Evolutionary conservation across 352 stramenopile species (phyloP), one percentile per base, ranked within the genome.

Genomic region (Thraustochytrium striatum): DNA sequence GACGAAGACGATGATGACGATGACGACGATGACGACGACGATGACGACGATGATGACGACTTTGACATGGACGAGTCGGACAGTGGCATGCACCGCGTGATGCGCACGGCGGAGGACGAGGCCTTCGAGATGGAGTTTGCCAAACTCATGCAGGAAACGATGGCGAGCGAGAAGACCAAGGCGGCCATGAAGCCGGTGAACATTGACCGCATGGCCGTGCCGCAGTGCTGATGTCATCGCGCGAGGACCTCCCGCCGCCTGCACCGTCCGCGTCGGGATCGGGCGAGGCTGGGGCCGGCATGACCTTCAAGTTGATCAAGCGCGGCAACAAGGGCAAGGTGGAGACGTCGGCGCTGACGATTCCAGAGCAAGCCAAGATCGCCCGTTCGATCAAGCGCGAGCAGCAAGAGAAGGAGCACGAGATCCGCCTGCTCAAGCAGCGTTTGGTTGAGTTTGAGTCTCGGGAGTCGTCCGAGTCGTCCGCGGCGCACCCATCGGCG

Each of bases 291-390:
- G 82, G 84, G 53, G 89, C 88, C 7, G 89, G 93, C 9, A 85
- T 93, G 33, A 28, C 44, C 9, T 93, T 93, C 65, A 88, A 89
- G 1, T 89, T 94, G 83, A 69, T 94, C 16, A 90, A 88, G 50
- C 88, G 90, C 44, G 89, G 90, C 30, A 92, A 92, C 85, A 94
- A 94, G 81, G 90, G 90, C 79, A 94, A 94, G 70, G 87, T 93
- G 57, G 90, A 93, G 39, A 88, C 90, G 0, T 87, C 88, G 2
- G 83, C 90, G 30, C 72, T 94, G 35, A 13, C n/a, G 32, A 16
- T 75, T 5, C 65, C 65, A 9, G 50, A 38, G 25, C 19, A 72
- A 19, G 32, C 44, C 11, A 38, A 30, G 0, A 30, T 75, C 13
- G 65, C 52, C 7, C 65, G 65, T 5, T 62, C 52, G 9, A 32